Evolutionary conservation across 2,329 filamentous ascomycete genomes (phyloP), one percentile per base, ranked within the genome.

Genomic region (Diplocarpon rosae): DNA sequence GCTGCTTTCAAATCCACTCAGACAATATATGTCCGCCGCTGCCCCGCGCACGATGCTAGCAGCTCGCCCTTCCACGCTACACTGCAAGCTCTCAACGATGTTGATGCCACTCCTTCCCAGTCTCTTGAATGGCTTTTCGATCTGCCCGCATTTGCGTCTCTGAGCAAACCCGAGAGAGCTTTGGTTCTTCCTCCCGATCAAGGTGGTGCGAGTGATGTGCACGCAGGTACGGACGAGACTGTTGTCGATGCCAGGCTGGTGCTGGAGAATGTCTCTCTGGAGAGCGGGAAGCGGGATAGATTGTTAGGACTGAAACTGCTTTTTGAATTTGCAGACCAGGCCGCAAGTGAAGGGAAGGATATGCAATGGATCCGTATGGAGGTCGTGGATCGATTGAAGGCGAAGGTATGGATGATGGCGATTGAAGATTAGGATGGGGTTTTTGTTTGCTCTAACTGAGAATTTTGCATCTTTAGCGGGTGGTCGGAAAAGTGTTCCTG

Each of bases 91-190:
- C 66, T 84, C 36, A 80, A 78, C 56, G 76, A 80, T 50, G 66
- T 67, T 0, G 70, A 75, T 48, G 65, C 66, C 28, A 60, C 69
- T 4, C 59, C 68, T 2, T 62, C 63, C 16, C 59, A 63, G 30
- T 45, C 77, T n/a, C 78, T 81, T 63, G 73, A 78, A 49, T 81
- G 78, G 73, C 59, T 85, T 20, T 78, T 84, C 55, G 65, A 69
- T 5, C 69, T 83, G 0, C 66, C 67, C 0, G 67, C 73, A 0
- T 69, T 85, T 14, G 62, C 57, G 39, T 66, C 59, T 2, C 64
- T 80, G 20, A 73, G 77, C 50, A 70, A 75, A 43, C 71, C 73
- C 7, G 80, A 84, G 54, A 67, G 68, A 46, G 68, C 70, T 4
- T 62, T 75, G 32, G 66, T 76, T 4, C 59, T 78, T 7, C 70